Conservation (phyloP, 441 rosid species). For the Bruguiera hainesii region DNA sequence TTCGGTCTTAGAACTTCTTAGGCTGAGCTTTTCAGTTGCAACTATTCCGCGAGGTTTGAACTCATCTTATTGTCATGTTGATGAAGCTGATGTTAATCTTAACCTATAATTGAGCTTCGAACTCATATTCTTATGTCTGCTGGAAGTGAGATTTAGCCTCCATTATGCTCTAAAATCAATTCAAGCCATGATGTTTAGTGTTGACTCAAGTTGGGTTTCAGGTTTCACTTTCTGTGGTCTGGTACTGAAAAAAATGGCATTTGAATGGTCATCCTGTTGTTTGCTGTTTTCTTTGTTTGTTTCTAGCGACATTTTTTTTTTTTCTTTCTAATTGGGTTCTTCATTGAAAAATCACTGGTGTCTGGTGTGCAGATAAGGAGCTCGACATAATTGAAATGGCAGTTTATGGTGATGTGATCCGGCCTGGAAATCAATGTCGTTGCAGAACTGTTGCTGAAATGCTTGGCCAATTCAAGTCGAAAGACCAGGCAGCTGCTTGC, state of each 20-base stretch:
- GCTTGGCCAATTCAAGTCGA: constrained; percentile 71
- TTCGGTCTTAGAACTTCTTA: neutral
- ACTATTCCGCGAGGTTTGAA: neutral
- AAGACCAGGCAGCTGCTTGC: constrained; percentile 60
- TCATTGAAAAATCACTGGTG: neutral
- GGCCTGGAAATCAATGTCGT: constrained; percentile 80
- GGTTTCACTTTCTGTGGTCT: no score
- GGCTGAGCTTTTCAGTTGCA: neutral
- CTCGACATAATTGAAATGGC: constrained; percentile 92
- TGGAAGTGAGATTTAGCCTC: neutral
- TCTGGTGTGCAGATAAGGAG: constrained; percentile 57
- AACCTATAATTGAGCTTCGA: neutral
- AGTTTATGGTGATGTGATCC: constrained; percentile 77
- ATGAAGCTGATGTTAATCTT: no score
- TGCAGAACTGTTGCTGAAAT: constrained; percentile 78
- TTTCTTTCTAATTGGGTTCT: neutral
- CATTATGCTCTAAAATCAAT: neutral
- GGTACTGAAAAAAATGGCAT: neutral
- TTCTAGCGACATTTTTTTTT: neutral
- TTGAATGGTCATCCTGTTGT: neutral
- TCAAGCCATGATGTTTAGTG: neutral
- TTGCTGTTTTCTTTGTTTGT: no score
- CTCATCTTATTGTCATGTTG: neutral
- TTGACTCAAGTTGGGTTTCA: neutral
- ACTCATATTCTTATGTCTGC: neutral